Conservation (phyloP, 257 asterid species). For the Osmanthus fragrans region DNA sequence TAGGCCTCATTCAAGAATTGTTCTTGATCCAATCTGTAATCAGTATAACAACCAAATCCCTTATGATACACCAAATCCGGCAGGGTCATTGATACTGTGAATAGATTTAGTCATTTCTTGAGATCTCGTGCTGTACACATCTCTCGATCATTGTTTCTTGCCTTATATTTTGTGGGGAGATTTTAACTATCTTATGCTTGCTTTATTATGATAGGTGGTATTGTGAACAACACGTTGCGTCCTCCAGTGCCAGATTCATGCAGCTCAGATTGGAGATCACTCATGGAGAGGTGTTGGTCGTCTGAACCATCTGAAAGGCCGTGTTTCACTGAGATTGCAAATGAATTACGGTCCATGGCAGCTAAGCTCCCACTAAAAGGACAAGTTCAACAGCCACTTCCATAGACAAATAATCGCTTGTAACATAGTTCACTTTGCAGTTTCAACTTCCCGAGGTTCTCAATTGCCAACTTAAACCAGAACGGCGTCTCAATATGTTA, state of each 20-base stretch:
- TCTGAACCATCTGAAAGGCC: constrained; percentile 92
- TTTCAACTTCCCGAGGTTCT: too few relatives aligned
- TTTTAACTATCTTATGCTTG: not conserved
- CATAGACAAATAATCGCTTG: constrained; percentile 36
- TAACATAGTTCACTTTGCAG: not conserved
- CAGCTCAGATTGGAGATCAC: constrained; percentile 70
- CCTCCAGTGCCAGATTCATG: constrained; percentile 84
- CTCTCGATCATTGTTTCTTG: not conserved
- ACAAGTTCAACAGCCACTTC: constrained; percentile 44
- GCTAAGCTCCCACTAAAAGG: constrained; percentile 66
- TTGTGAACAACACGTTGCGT: constrained; percentile 91
- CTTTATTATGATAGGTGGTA: constrained; percentile 59
- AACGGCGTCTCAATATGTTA: not conserved
- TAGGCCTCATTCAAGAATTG: too few relatives aligned
- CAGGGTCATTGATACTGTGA: not conserved
- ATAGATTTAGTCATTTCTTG: not conserved
- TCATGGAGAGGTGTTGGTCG: constrained; percentile 97
- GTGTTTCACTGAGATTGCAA: constrained; percentile 71
- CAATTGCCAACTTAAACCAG: not conserved
- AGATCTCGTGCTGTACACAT: not conserved
- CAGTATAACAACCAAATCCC: not conserved
- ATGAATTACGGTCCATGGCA: constrained; percentile 73
- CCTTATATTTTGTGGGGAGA: not conserved
- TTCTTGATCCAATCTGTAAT: too few relatives aligned
- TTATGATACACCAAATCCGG: not conserved